phyloP scores from a whole-genome alignment of 345 rosid genomes.

The Noccaea bulbosa region DNA sequence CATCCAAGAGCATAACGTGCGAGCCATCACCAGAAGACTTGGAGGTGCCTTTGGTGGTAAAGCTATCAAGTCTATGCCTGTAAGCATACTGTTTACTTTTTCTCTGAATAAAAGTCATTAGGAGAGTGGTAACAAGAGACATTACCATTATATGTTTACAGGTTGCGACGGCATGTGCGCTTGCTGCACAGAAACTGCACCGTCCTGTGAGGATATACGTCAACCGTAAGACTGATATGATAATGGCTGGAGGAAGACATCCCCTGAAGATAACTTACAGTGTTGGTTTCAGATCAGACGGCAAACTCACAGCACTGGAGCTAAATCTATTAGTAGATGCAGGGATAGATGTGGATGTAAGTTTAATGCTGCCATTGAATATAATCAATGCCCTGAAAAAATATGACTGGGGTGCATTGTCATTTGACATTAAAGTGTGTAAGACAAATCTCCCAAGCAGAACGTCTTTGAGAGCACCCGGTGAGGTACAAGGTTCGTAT shows the following conservation, averaged over 20 bases:
- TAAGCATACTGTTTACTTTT: slow-evolving; percentile 46
- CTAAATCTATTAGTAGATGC: slow-evolving; percentile 68
- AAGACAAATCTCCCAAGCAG: slow-evolving; percentile 77
- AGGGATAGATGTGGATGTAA: slow-evolving; percentile 58
- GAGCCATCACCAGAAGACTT: slow-evolving; percentile 84
- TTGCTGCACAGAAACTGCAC: slow-evolving; percentile 68
- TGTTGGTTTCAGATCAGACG: slow-evolving; percentile 81
- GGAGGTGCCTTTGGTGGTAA: slow-evolving; percentile 98
- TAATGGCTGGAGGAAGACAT: slow-evolving; percentile 94
- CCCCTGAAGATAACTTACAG: slow-evolving; percentile 86
- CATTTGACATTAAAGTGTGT: slow-evolving; percentile 79
- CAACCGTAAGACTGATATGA: slow-evolving; percentile 82
- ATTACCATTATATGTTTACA: slow-evolving; percentile 28
- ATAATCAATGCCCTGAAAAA: slow-evolving; percentile 55
- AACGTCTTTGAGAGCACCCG: slow-evolving; percentile 89
- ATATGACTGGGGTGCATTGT: slow-evolving; percentile 86
- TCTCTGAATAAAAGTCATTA: slow-evolving; percentile 3
- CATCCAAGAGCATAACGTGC: slow-evolving; percentile 72
- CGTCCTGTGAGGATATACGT: slow-evolving; percentile 75
- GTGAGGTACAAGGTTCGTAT: slow-evolving; percentile 82
- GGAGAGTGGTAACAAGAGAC: slow-evolving; percentile 4
- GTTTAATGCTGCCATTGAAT: slow-evolving; percentile 60
- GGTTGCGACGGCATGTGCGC: slow-evolving; percentile 89
- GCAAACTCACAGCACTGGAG: slow-evolving; percentile 78
- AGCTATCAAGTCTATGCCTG: slow-evolving; percentile 71